These are phyloP conservation scores for Aspergillus cejpii DNA, from an alignment of 2,329 filamentous ascomycete species.

Conservation along the genomic window DNA sequence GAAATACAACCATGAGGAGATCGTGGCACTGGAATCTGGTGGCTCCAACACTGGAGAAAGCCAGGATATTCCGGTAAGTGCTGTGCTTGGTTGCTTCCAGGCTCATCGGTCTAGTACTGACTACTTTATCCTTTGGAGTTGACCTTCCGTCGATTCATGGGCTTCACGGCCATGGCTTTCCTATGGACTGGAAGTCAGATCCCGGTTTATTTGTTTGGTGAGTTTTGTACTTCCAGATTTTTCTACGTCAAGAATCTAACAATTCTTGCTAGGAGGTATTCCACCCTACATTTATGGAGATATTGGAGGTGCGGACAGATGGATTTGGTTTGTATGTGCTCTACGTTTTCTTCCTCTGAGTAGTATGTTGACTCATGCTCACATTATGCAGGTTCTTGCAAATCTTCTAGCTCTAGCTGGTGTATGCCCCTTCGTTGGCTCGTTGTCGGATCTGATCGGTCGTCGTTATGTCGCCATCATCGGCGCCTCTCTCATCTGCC, in stretches of 20 bases:
- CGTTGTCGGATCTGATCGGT: conserved; percentile 57
- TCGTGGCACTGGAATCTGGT: conserved; percentile 35
- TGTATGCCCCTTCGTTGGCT: conserved; percentile 59
- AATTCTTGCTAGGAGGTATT: conserved; percentile 33
- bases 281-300: conserved; percentile 53
- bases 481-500: conserved; percentile 49
- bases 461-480: conserved; percentile 54
- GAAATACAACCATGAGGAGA: conserved; percentile 43
- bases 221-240: conserved; percentile 10
- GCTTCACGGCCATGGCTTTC: conserved; percentile 53
- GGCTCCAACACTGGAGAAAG: conserved; percentile 29
- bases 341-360: background rate
- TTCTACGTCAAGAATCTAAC: conserved; percentile 2
- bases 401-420: conserved; percentile 52
- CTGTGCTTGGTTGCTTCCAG: conserved; percentile 1
- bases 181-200: conserved; percentile 57
- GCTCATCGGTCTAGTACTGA: background rate
- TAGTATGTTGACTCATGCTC: background rate
- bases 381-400: conserved; percentile 35
- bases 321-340: conserved; percentile 52
- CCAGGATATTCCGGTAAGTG: conserved; percentile 40
- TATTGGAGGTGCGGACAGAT: conserved; percentile 54
- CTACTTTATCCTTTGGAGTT: conserved; percentile 35
- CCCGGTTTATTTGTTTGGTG: conserved; percentile 49
- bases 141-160: conserved; percentile 49